Base-by-base conservation (phyloP, 257 asterid species). In the Ilex asprella region DNA sequence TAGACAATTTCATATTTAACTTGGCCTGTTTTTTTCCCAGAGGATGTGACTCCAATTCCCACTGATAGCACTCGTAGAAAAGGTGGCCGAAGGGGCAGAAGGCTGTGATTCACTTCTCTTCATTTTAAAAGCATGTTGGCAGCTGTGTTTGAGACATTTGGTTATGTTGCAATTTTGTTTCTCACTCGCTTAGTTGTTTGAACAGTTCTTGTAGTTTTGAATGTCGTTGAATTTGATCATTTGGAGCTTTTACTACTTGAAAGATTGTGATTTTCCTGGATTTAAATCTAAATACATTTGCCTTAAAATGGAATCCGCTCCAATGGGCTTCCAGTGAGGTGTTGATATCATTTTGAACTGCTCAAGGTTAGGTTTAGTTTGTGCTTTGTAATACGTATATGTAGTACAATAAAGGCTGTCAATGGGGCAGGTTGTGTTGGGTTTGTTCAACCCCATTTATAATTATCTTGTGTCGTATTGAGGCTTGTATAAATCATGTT, bases 61-160 rank as follows among this genome's bases (percentile, higher is more conserved):
- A 84, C 92, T 0, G 92, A 84, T 70, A 82, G 92, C 70, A 84
- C 92, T 3, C 64, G 92, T 29, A 64, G 92, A 72, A 84, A 84
- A 84, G 88, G 92, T 71, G 88, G 92, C 10, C 60, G 88, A 73
- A 78, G 92, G 63, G 92, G 92, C 77, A 79, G 92, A 71, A 84
- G 92, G 74, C 83, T 84, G 63, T 84, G 70, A 78, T 39, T 67
- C 31, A 13, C 60, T 43, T 49, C 13, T 15, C 41, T 13, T 30
- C 52, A 50, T 31, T 29, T 59, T 30, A 56, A 10, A 16, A 53
- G 54, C 43, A 31, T 7, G 56, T 39, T 41, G 52, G 5, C 65
- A 32, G 55, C 54, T 55, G 21, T 70, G 64, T 39, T 54, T 75
- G 61, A 63, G 58, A 61, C 50, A 30, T 55, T 68, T 41, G 8